These are phyloP conservation scores for Diaporthe citriasiana DNA, from an alignment of 2,329 filamentous ascomycete genomes.

Conservation along the genomic window DNA sequence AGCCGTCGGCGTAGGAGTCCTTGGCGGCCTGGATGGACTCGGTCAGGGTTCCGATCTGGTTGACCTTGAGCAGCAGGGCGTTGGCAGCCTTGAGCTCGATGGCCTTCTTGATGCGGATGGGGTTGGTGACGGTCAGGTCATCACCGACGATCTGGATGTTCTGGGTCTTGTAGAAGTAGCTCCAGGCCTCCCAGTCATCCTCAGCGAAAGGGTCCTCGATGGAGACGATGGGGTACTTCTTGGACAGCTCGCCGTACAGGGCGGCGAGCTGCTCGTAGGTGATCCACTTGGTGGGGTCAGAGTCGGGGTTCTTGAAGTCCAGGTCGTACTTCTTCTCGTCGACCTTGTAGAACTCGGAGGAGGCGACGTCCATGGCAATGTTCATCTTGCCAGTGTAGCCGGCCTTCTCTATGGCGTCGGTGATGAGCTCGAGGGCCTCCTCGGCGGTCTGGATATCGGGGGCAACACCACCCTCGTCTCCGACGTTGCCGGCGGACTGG, in stretches of 20 bases:
- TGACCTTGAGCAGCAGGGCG: constrained; percentile 98
- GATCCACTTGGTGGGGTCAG: constrained; percentile 96
- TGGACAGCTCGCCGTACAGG: constrained; percentile 86
- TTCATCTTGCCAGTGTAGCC: constrained; percentile 97
- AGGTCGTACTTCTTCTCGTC: constrained; percentile 99
- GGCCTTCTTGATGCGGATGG: constrained; percentile 98
- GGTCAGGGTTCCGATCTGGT: constrained; percentile 99
- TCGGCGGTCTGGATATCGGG: constrained; percentile 98
- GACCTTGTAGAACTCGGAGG: constrained; percentile 99
- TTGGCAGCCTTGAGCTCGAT: constrained; percentile 99
- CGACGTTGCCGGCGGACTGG: constrained; percentile 98
- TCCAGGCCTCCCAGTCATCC: constrained; percentile 99
- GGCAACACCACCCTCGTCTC: constrained; percentile 99
- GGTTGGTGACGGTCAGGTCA: constrained; percentile 99
- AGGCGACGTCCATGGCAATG: constrained; percentile 99
- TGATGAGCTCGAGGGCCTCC: constrained; percentile 94
- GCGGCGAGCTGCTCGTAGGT: constrained; percentile 97
- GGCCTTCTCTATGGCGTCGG: constrained; percentile 91
- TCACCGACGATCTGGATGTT: constrained; percentile 99
- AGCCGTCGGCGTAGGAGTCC: constrained; percentile 94
- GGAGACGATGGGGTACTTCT: constrained; percentile 98
- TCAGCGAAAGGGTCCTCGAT: constrained; percentile 99
- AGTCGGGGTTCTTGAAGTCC: constrained; percentile 99
- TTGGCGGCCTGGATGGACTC: constrained; percentile 99
- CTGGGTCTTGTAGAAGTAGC: constrained; percentile 99